Conservation (phyloP, 139 green algal species). For the Auxenochlorella protothecoides region DNA sequence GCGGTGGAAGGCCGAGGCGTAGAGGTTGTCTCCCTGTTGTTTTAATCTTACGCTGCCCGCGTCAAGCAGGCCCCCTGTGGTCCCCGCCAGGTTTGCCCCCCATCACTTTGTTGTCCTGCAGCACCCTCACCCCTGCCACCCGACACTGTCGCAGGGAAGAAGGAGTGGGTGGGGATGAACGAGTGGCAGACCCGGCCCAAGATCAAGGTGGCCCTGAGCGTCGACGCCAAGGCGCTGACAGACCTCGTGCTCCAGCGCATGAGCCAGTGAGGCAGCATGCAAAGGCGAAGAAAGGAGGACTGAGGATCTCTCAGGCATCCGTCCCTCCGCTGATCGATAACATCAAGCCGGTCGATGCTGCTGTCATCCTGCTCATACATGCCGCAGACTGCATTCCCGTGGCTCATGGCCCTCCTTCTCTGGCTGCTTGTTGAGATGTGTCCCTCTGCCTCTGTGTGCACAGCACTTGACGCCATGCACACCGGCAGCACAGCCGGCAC, state of each 20-base stretch:
- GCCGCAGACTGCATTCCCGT: no score
- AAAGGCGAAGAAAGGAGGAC: no score
- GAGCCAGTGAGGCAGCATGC: neutral
- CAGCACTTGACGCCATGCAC: no score
- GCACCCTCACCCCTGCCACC: neutral
- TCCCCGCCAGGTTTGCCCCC: neutral
- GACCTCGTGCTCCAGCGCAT: constrained; percentile 26
- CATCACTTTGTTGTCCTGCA: neutral
- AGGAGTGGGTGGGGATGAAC: constrained; percentile 43
- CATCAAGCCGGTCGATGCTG: no score
- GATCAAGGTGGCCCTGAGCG: constrained; percentile 40
- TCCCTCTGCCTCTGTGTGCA: no score
- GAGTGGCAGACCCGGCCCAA: constrained; percentile 38
- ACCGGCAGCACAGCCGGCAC: no score
- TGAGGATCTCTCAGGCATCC: no score
- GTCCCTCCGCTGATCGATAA: no score
- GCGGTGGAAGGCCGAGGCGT: neutral
- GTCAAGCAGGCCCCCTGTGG: no score
- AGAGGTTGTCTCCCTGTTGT: neutral
- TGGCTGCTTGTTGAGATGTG: no score
- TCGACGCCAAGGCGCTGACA: constrained; percentile 19
- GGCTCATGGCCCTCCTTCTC: no score
- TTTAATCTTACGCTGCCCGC: neutral
- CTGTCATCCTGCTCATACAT: no score
- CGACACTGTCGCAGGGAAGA: constrained; percentile 11